These are phyloP conservation scores for Suillus occidentalis DNA, from an alignment of 768 basidiomycete genomes.

Conservation along the genomic window DNA sequence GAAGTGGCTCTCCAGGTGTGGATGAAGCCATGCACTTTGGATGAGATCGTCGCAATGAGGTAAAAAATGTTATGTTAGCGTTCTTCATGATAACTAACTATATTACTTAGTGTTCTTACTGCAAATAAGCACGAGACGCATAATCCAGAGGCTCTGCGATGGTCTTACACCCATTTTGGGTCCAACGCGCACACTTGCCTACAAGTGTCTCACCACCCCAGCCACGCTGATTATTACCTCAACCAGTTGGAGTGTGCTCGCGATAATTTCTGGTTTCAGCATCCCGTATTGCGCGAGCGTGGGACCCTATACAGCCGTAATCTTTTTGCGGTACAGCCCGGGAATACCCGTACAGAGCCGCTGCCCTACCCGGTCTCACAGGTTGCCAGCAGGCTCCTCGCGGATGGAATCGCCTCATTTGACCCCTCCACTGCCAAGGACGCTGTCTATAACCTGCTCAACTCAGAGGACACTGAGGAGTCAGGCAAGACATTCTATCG, in stretches of 20 bases:
- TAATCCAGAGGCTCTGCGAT: neutral
- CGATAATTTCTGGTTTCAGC: neutral
- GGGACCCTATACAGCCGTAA: neutral
- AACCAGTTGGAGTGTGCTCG: neutral
- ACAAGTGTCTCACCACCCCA: neutral
- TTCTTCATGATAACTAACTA: neutral
- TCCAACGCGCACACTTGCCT: neutral
- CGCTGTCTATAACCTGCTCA: neutral
- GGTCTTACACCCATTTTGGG: neutral
- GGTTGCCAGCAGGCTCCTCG: constrained; percentile 1
- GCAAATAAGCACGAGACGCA: neutral
- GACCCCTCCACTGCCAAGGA: neutral
- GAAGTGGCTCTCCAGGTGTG: neutral
- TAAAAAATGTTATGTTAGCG: neutral
- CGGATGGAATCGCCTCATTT: neutral
- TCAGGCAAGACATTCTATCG: neutral
- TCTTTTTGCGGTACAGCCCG: neutral
- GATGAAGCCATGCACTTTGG: neutral
- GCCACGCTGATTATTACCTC: neutral
- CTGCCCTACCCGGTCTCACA: neutral
- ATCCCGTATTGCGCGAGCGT: neutral
- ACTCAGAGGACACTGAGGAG: neutral
- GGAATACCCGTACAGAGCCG: neutral
- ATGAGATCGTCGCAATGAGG: neutral
- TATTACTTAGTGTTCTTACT: neutral